Conservation (phyloP, 2,329 filamentous ascomycete genomes). For the Pseudogymnoascus sp. region DNA sequence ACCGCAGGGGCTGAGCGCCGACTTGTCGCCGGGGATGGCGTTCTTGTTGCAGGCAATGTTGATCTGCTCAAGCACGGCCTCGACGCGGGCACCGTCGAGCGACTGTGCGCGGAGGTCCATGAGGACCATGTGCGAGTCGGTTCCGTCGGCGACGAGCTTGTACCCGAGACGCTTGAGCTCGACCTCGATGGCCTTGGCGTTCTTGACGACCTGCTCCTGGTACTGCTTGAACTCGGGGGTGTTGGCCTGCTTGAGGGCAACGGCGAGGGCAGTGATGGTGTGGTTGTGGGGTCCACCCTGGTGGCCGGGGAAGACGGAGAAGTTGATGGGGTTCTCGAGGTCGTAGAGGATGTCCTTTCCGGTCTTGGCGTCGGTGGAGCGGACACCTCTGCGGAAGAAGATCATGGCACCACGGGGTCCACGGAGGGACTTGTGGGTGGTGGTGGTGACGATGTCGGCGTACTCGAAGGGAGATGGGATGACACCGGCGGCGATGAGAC, state of each 20-base stretch:
- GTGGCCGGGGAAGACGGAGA: conserved; percentile 97
- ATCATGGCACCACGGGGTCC: conserved; percentile 98
- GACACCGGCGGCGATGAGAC: conserved; percentile 84
- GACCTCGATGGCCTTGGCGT: conserved; percentile 83
- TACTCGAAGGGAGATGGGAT: conserved; percentile 88
- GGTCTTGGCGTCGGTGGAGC: conserved; percentile 80
- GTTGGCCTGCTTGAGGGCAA: conserved; percentile 90
- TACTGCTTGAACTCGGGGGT: conserved; percentile 87
- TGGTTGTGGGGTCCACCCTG: conserved; percentile 99
- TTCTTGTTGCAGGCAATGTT: conserved; percentile 99
- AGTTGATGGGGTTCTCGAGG: conserved; percentile 93
- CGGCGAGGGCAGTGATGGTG: conserved; percentile 94
- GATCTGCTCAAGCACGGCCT: conserved; percentile 93
- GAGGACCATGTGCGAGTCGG: conserved; percentile 96
- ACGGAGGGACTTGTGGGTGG: conserved; percentile 97
- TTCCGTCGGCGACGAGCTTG: conserved; percentile 91
- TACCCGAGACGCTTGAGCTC: conserved; percentile 82
- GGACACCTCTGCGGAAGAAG: conserved; percentile 97
- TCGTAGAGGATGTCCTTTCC: conserved; percentile 88
- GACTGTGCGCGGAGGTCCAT: conserved; percentile 81
- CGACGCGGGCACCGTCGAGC: conserved; percentile 89
- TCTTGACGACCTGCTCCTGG: conserved; percentile 84
- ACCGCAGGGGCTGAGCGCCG: conserved; percentile 85
- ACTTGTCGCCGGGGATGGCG: conserved; percentile 95
- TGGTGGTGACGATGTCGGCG: conserved; percentile 95